These are phyloP conservation scores for Aspergillus carlsbadensis DNA, from an alignment of 495 filamentous ascomycete species.

Conservation along the genomic window DNA sequence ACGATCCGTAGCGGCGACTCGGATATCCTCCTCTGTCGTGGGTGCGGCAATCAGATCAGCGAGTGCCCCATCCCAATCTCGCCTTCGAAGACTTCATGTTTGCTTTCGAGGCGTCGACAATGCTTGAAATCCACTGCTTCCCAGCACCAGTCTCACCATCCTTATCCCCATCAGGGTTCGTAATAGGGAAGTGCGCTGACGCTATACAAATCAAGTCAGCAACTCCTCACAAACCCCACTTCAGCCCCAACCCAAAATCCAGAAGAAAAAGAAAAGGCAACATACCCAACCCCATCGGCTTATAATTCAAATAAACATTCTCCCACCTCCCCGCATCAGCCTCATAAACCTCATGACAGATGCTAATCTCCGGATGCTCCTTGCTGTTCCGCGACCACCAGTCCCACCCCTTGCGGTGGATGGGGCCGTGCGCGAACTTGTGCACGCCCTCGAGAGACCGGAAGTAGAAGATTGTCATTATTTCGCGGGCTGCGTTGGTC, in stretches of 20 bases:
- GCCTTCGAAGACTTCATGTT: not conserved
- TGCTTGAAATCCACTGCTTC: not conserved
- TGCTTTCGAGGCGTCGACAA: slow-evolving; percentile 3
- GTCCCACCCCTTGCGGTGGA: slow-evolving; percentile 8
- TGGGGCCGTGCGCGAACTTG: slow-evolving; percentile 4
- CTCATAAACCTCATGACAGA: slow-evolving; percentile 10
- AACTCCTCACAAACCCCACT: too few relatives aligned
- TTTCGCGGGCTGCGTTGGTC: slow-evolving; percentile 1
- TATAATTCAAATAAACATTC: slow-evolving; percentile 7
- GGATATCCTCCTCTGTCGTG: too few relatives aligned
- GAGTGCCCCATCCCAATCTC: slow-evolving; percentile 3
- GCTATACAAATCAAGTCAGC: slow-evolving; percentile 3
- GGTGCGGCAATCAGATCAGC: too few relatives aligned
- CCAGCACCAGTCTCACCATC: not conserved
- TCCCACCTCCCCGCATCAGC: slow-evolving; percentile 3
- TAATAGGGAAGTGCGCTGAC: not conserved
- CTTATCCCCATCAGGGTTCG: not conserved
- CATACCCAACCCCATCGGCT: slow-evolving; percentile 3
- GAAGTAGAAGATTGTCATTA: slow-evolving; percentile 8
- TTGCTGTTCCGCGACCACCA: slow-evolving; percentile 7
- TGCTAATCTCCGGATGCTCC: slow-evolving; percentile 4
- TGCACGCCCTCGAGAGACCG: not conserved
- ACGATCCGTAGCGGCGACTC: too few relatives aligned
- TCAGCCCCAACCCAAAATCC: not conserved
- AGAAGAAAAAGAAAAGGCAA: not conserved